phyloP scores from a whole-genome alignment of 2,329 filamentous ascomycete species.

The Scedosporium boydii region DNA sequence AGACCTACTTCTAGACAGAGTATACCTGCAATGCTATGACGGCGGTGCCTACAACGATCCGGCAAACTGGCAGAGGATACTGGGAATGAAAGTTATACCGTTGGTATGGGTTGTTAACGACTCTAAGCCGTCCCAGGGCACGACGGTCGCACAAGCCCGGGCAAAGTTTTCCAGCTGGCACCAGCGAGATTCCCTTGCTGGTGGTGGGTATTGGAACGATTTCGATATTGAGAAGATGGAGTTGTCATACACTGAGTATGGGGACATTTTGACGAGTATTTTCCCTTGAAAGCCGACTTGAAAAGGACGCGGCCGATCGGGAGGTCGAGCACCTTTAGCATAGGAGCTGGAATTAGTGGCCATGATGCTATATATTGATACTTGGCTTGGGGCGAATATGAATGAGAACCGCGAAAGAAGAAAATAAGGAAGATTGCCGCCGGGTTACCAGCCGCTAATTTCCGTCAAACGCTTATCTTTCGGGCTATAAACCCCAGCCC shows the following conservation, averaged over 20 bases:
- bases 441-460: too few species aligned
- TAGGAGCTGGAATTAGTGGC: too few species aligned
- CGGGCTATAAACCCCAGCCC: too few species aligned
- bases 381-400: too few species aligned
- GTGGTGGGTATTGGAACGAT: conserved; percentile 36
- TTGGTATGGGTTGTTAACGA: conserved; percentile 35
- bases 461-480: too few species aligned
- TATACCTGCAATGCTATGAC: conserved; percentile 35
- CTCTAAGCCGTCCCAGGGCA: conserved; percentile 30
- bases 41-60: conserved; percentile 32
- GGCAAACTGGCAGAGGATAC: conserved; percentile 22
- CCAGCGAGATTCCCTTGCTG: conserved; percentile 19
- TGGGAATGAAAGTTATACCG: conserved; percentile 31
- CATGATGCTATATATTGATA: too few species aligned
- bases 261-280: conserved; percentile 14
- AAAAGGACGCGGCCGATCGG: too few species aligned
- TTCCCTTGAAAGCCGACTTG: conserved; percentile 13
- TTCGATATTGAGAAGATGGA: conserved; percentile 35
- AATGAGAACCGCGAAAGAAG: too few species aligned
- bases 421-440: too few species aligned
- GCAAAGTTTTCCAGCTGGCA: conserved; percentile 25
- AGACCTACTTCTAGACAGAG: conserved; percentile 24
- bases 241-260: conserved; percentile 25
- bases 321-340: too few species aligned
- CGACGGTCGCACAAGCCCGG: conserved; percentile 24